phyloP scores from a whole-genome alignment of 441 rosid genomes.

The Populus trichocarpa region DNA sequence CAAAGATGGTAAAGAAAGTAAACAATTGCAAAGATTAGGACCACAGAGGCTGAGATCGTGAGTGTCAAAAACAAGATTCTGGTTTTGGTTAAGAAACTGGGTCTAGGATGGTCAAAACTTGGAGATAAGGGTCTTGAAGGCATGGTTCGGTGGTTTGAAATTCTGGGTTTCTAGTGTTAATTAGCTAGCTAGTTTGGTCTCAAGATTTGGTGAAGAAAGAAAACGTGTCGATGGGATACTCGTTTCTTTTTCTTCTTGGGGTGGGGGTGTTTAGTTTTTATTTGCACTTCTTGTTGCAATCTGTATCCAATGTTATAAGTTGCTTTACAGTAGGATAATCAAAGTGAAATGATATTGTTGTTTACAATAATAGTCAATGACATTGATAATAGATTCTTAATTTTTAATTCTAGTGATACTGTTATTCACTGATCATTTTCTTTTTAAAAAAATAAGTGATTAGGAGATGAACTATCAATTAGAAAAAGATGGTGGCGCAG shows the following conservation, averaged over 20 bases:
- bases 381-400: neutral
- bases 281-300: constrained; percentile 11
- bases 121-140: constrained; percentile 71
- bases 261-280: neutral
- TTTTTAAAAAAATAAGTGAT: neutral
- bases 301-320: constrained; percentile 33
- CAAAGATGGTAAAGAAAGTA: constrained; percentile 84
- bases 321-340: constrained; percentile 49
- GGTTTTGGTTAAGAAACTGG: constrained; percentile 42
- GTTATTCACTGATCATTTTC: neutral
- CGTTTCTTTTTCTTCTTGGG: neutral
- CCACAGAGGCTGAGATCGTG: constrained; percentile 58
- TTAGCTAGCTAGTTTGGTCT: constrained; percentile 8
- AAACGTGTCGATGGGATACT: neutral
- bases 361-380: neutral
- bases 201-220: constrained; percentile 14
- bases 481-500: neutral
- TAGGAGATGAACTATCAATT: constrained; percentile 12
- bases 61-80: constrained; percentile 61
- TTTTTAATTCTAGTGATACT: neutral
- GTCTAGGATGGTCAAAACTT: constrained; percentile 32
- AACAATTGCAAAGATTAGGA: constrained; percentile 57
- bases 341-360: constrained; percentile 19
- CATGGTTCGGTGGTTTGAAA: constrained; percentile 40
- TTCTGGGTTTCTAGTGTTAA: constrained; percentile 18